Evolutionary conservation across 192 early-diverging fungal species (phyloP), one percentile per base, ranked within the genome.

Genomic region (Backusella luteola): DNA sequence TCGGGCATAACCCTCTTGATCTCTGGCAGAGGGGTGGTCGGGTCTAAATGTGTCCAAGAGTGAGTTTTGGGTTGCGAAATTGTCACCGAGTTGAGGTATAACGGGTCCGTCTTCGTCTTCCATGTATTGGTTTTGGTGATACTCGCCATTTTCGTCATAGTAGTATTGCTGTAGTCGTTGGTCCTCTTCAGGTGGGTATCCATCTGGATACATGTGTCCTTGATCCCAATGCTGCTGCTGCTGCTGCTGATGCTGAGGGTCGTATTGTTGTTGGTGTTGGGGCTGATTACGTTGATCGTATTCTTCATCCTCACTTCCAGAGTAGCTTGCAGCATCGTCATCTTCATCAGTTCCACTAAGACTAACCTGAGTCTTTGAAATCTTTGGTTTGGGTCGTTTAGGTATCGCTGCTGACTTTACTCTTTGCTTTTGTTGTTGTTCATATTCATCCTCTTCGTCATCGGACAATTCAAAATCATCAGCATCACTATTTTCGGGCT

Each of bases 1-100:
- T 59, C 73, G 59, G 1, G 82, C 82, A 69, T 77, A 80, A 19
- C 80, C 82, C 35, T 69, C 56, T 42, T 84, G 82, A 41, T 84
- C 82, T n/a, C 69, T 66, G 19, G 78, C 82, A 7, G 79, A 75
- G 15, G 75, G 68, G 32, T 80, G 78, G n/a, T 84, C 82, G 7
- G 76, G 71, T 15, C 76, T 66, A 70, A 78, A 80, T 34, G 36
- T 73, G 52, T 80, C 82, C 34, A 84, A 46, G 12, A 84, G 69
- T 59, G 79, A 80, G 46, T 80, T 80, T 67, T 77, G 79, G n/a
- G 73, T 80, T 12, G 76, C 82, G 67, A 84, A 84, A 8, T 71
- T 26, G 38, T 77, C 72, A 6, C 82, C 82, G 12, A 80, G 76
- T 67, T 73, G 71, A 44, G 82, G 78, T 34, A 80, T 80, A 3